Conservation (phyloP, 1,284 basidiomycete species). For the Tausonia pullulans region DNA sequence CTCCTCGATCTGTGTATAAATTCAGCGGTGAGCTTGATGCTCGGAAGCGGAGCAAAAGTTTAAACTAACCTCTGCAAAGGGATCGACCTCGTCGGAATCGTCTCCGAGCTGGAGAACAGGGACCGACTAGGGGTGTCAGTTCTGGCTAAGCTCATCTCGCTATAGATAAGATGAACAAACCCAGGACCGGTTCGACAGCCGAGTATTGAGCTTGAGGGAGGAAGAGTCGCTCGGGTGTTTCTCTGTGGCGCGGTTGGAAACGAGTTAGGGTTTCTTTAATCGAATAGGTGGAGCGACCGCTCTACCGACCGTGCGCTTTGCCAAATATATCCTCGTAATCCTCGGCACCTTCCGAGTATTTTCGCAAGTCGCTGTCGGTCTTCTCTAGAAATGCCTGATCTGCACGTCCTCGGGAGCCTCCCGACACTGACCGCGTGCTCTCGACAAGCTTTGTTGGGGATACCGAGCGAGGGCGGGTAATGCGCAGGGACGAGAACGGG, state of each 20-base stretch:
- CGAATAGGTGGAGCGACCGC: too few relatives aligned
- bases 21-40: neutral
- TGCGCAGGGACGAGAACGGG: conserved; percentile 11
- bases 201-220: conserved; percentile 60
- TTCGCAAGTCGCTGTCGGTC: conserved; percentile 48
- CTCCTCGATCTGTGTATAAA: conserved; percentile 57
- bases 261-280: too few relatives aligned
- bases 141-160: too few relatives aligned
- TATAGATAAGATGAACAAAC: too few relatives aligned
- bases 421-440: conserved; percentile 3
- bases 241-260: neutral
- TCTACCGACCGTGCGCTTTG: conserved; percentile 33
- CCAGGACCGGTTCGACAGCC: conserved; percentile 78
- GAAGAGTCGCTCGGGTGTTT: conserved; percentile 4
- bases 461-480: conserved; percentile 24
- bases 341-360: conserved; percentile 67
- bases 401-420: neutral
- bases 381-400: neutral
- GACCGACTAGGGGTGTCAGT: too few relatives aligned
- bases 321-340: conserved; percentile 88
- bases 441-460: conserved; percentile 27
- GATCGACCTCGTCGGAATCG: conserved; percentile 84
- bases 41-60: conserved; percentile 5
- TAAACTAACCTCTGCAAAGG: conserved; percentile 68
- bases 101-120: conserved; percentile 42